phyloP scores from a whole-genome alignment of 768 basidiomycete genomes.

The Pisolithus sp. region DNA sequence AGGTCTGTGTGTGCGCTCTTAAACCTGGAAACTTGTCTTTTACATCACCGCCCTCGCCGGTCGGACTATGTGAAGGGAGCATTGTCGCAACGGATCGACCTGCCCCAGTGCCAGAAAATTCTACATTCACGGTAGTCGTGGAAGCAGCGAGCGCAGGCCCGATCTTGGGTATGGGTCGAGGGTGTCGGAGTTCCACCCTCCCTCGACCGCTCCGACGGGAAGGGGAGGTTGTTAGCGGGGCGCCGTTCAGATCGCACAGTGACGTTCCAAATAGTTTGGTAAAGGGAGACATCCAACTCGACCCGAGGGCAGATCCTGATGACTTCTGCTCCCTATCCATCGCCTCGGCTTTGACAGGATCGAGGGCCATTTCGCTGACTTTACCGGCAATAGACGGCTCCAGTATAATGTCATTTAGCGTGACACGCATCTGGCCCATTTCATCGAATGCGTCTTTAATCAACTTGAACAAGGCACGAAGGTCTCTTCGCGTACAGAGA shows the following conservation, averaged over 20 bases:
- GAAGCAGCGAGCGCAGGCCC: constrained; percentile 82
- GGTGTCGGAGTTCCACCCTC: constrained; percentile 16
- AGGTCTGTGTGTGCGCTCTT: constrained; percentile 4
- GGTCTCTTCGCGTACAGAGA: constrained; percentile 69
- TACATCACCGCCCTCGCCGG: constrained; percentile 9
- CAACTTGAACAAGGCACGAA: constrained; percentile 75
- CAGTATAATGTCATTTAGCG: constrained; percentile 84
- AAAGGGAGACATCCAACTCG: constrained; percentile 81
- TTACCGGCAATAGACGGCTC: constrained; percentile 73
- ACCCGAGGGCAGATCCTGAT: constrained; percentile 29
- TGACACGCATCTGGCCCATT: constrained; percentile 71
- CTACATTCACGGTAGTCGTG: constrained; percentile 90
- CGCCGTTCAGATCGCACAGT: constrained; percentile 11
- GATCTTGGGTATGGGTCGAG: constrained; percentile 69
- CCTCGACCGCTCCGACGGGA: constrained; percentile 22
- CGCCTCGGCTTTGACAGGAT: constrained; percentile 46
- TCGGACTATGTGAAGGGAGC: constrained; percentile 23
- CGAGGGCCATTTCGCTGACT: constrained; percentile 66
- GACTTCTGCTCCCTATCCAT: constrained; percentile 28
- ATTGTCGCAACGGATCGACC: constrained; percentile 49
- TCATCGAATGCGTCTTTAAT: constrained; percentile 81
- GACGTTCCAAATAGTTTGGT: constrained; percentile 68
- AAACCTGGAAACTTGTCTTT: constrained; percentile 6
- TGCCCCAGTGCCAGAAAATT: constrained; percentile 74
- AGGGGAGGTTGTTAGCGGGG: constrained; percentile 14